Conservation (phyloP, 2,329 filamentous ascomycete genomes). For the Penicillium sp. region DNA sequence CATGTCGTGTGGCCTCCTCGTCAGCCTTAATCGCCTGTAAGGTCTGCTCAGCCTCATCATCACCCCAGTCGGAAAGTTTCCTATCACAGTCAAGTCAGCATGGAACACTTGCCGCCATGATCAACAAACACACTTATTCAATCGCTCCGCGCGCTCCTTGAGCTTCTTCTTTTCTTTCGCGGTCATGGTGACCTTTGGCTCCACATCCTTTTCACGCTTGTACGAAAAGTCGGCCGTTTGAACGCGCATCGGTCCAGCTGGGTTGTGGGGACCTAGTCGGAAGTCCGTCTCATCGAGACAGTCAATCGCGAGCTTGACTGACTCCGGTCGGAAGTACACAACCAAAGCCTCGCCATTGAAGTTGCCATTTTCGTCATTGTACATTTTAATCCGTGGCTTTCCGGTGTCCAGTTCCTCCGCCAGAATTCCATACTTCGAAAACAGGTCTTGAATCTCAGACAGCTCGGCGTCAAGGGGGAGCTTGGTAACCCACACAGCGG, state of each 20-base stretch:
- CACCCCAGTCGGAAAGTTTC: conserved; percentile 91
- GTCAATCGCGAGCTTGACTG: conserved; percentile 66
- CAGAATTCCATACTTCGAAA: conserved; percentile 87
- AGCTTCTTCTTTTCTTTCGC: conserved; percentile 80
- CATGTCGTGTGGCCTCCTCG: conserved; percentile 45
- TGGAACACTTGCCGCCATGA: neutral
- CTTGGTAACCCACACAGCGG: conserved; percentile 86
- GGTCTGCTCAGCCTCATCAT: conserved; percentile 60
- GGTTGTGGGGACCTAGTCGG: conserved; percentile 57
- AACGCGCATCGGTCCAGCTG: conserved; percentile 69
- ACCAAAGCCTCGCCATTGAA: conserved; percentile 94
- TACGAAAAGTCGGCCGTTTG: conserved; percentile 84
- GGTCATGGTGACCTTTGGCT: conserved; percentile 41
- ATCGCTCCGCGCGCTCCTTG: conserved; percentile 84
- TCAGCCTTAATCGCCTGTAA: neutral
- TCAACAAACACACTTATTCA: conserved; percentile 58
- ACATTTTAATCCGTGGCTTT: conserved; percentile 87
- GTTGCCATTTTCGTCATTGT: conserved; percentile 72
- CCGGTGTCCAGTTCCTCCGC: conserved; percentile 91
- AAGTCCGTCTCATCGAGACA: conserved; percentile 64
- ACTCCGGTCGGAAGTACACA: conserved; percentile 92
- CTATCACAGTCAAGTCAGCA: conserved; percentile 46
- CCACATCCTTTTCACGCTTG: conserved; percentile 68
- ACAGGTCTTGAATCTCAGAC: conserved; percentile 77
- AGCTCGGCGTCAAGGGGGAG: conserved; percentile 75